Evolutionary conservation across 257 asterid genomes (phyloP), one percentile per base, ranked within the genome.

Genomic region (Schizonepeta tenuifolia): DNA sequence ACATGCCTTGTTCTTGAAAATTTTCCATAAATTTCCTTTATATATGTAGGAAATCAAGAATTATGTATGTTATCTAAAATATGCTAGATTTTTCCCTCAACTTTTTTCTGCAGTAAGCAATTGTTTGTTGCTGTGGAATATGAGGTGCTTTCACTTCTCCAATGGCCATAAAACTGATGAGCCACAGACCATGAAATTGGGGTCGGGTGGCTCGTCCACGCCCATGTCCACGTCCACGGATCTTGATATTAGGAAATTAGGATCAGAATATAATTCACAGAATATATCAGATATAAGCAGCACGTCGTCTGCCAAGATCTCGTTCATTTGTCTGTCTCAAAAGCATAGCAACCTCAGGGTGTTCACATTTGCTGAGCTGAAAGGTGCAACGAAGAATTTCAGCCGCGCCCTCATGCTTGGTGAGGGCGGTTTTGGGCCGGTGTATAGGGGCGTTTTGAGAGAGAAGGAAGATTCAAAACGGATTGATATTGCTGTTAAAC

Each of bases 381-480:
- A 87, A 79, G 78, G 78, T 0, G 93, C 91, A 4, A 92, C 98
- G 0, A 87, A 54, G 84, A 88, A 81, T 65, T 90, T 90, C 54
- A 88, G 91, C 82, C 93, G 91, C 0, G 84, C 97, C 49, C 89
- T 83, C 38, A 87, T 92, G 97, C 79, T 92, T 4, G 97, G 98
- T 6, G 97, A 92, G 81, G 98, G 98, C 0, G 97, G 97, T 14
- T 92, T 92, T 41, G 98, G 97, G 17, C 90, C 96, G 0, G 98
- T 90, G 26, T 92, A 83, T 51, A 78, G 89, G 57, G 98, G 90
- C 10, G 78, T 82, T 51, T 55, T 87, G 17, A 63, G 76, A 15
- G 96, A 88, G 51, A 59, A 15, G 0, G 77, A 77, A 2, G 83
- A 78, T 43, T 79, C 36, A 5, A 82, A 78, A 58, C 73, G 78